Evolutionary conservation across 179 eudicot species (phyloP).

Genomic region (Actinidia arguta): DNA sequence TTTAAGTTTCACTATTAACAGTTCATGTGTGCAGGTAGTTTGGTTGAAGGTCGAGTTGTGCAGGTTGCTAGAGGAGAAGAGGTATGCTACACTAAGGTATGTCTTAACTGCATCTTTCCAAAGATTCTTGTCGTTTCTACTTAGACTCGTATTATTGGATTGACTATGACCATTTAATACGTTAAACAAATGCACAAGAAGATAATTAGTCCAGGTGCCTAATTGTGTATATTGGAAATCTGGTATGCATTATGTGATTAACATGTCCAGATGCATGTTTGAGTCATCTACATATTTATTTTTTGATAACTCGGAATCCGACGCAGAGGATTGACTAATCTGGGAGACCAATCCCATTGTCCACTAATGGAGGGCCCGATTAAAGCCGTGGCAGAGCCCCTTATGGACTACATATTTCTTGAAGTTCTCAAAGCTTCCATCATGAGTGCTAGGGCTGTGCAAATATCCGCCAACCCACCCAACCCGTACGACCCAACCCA

Average conservation of each 20-base stretch:
- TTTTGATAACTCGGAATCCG: too few species aligned
- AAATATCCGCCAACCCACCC: too few species aligned
- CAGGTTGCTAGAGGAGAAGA: slow-evolving; percentile 83
- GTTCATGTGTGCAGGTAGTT: slow-evolving; percentile 64
- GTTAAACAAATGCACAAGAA: slow-evolving; percentile 11
- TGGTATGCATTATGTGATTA: slow-evolving; percentile 7
- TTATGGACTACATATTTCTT: slow-evolving; percentile 1
- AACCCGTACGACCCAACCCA: too few species aligned
- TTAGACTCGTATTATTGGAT: not conserved
- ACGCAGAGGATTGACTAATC: too few species aligned
- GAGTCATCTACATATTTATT: too few species aligned
- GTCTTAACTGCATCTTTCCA: slow-evolving; percentile 23
- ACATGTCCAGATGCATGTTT: not conserved
- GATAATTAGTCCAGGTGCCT: slow-evolving; percentile 5
- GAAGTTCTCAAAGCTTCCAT: slow-evolving; percentile 5
- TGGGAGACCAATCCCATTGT: too few species aligned
- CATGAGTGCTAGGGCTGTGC: too few species aligned
- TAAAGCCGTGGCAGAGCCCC: too few species aligned
- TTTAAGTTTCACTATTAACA: slow-evolving; percentile 20
- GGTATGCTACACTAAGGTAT: slow-evolving; percentile 77
- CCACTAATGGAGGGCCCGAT: too few species aligned
- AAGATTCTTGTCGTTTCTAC: not conserved
- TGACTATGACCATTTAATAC: slow-evolving; percentile 8
- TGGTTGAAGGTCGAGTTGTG: slow-evolving; percentile 84
- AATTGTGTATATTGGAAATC: not conserved